Percentiles rank a stretch among this genome's conserved stretches.
phyloP scores from a whole-genome alignment of 225 moss, liverwort and hornwort species.

The Bryoerythrophyllum caledonicum region DNA sequence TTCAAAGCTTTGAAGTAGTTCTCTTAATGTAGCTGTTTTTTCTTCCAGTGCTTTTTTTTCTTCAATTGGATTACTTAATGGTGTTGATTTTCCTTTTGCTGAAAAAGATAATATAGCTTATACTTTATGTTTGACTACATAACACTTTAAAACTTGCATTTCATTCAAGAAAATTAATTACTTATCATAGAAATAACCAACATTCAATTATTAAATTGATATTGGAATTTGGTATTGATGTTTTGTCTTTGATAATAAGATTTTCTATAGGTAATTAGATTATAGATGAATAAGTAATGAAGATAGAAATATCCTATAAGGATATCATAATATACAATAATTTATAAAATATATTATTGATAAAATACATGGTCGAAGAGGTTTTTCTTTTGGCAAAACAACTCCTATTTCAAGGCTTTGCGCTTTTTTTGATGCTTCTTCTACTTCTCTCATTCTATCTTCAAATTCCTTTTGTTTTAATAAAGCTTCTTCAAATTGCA shows the following conservation, averaged over 20 bases:
- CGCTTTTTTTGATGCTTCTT: not conserved
- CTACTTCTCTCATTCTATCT: slow-evolving; percentile 14
- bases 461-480: slow-evolving; percentile 28
- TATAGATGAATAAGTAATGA: too few species aligned
- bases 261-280: too few species aligned
- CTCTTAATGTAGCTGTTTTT: slow-evolving; percentile 30
- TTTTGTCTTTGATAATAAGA: not conserved
- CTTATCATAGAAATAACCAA: not conserved
- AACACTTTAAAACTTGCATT: not conserved
- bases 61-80: not conserved
- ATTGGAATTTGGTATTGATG: not conserved
- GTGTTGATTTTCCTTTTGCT: slow-evolving; percentile 14
- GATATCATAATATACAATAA: not conserved
- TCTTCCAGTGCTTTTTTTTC: slow-evolving; percentile 55
- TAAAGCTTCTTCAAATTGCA: slow-evolving; percentile 41
- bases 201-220: not conserved
- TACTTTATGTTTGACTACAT: not conserved
- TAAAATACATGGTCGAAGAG: not conserved
- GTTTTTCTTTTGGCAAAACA: not conserved
- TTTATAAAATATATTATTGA: not conserved
- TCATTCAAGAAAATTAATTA: not conserved
- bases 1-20: slow-evolving; percentile 47
- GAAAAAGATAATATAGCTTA: not conserved
- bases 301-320: not conserved
- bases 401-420: not conserved